Evolutionary conservation across 345 rosid species (phyloP).

Genomic region (Odontarrhena argentea): DNA sequence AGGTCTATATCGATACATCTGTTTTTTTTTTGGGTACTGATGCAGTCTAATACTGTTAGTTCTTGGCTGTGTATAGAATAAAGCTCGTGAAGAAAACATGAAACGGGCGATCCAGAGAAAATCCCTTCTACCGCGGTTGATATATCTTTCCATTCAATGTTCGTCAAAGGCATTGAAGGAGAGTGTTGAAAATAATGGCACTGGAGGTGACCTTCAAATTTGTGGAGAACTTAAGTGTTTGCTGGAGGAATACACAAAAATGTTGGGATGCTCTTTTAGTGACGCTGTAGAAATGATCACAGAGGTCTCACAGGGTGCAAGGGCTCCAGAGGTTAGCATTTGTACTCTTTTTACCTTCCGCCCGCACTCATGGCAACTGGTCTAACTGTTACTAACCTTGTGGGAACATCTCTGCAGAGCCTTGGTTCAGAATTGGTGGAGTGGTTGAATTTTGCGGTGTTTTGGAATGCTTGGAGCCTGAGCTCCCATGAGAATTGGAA

Average conservation of each 20-base stretch:
- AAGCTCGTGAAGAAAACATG: slow-evolving; percentile 66
- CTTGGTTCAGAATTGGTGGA: slow-evolving; percentile 66
- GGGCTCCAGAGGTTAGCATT: slow-evolving; percentile 60
- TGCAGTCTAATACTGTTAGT: slow-evolving; percentile 19
- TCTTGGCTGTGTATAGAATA: slow-evolving; percentile 47
- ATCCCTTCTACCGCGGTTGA: slow-evolving; percentile 85
- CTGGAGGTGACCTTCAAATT: slow-evolving; percentile 52
- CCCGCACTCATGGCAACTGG: slow-evolving; percentile 17
- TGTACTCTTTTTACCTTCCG: slow-evolving; percentile 14
- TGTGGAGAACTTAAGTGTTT: slow-evolving; percentile 64
- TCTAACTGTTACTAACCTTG: slow-evolving; percentile 10
- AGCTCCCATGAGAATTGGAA: slow-evolving; percentile 62
- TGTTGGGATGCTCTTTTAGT: slow-evolving; percentile 71
- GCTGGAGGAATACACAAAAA: slow-evolving; percentile 72
- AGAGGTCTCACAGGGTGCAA: slow-evolving; percentile 61
- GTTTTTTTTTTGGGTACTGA: slow-evolving; percentile 10
- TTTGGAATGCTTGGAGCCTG: slow-evolving; percentile 81
- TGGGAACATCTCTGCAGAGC: slow-evolving; percentile 51
- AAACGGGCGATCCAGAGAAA: slow-evolving; percentile 59
- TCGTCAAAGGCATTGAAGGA: slow-evolving; percentile 61
- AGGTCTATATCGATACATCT: slow-evolving; percentile 4
- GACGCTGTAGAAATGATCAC: slow-evolving; percentile 60
- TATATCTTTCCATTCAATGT: slow-evolving; percentile 80
- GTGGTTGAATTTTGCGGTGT: slow-evolving; percentile 85
- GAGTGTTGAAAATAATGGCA: slow-evolving; percentile 60